Conservation (phyloP, 208 protist species). For the Leishmania amazonensis region DNA sequence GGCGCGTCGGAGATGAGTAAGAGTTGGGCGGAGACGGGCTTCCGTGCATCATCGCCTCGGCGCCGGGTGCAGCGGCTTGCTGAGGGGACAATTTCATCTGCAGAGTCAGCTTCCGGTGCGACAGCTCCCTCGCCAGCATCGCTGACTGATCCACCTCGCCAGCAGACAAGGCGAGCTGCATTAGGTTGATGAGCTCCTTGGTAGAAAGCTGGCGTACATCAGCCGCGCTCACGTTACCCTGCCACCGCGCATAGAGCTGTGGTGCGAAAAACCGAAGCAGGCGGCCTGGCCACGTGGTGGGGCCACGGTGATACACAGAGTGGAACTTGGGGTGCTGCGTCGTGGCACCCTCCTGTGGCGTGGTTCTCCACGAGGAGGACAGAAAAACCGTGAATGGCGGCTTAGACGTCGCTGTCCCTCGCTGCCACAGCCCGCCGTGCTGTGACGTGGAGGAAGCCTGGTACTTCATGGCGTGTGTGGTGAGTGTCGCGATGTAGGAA, state of each 20-base stretch:
- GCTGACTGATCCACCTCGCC: constrained; percentile 62
- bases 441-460: neutral
- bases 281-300: constrained; percentile 16
- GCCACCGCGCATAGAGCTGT: constrained; percentile 36
- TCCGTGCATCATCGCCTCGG: neutral
- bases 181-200: constrained; percentile 64
- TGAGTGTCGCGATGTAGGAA: constrained; percentile 56
- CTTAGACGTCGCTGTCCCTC: neutral
- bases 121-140: constrained; percentile 71
- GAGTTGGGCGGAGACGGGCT: neutral
- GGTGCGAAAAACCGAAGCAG: constrained; percentile 42
- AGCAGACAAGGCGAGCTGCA: constrained; percentile 73
- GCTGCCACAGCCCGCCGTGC: neutral
- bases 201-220: constrained; percentile 35
- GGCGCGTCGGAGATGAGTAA: neutral
- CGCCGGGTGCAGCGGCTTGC: neutral
- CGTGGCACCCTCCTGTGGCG: constrained; percentile 3
- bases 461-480: constrained; percentile 30
- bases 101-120: constrained; percentile 44
- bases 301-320: constrained; percentile 19
- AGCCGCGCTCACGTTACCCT: constrained; percentile 22
- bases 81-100: constrained; percentile 20
- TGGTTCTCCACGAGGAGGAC: constrained; percentile 17
- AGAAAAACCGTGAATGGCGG: constrained; percentile 9
- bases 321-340: constrained; percentile 30